Evolutionary conservation across 805 yeast genomes (phyloP).

Genomic region (Cyberlindnera samutprakarnensis): DNA sequence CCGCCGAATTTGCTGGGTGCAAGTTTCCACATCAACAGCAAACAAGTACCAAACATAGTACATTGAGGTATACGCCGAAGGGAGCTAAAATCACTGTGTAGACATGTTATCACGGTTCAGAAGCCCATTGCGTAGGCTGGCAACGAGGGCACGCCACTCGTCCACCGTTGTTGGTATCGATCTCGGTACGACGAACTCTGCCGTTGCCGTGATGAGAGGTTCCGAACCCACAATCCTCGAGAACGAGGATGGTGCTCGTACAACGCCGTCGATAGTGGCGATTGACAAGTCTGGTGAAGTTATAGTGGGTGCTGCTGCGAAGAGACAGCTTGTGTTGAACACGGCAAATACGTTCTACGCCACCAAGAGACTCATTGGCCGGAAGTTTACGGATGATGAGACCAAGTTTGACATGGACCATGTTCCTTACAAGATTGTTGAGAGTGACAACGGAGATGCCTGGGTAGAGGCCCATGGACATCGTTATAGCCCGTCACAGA

Average conservation of each 20-base stretch:
- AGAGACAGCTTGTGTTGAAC: constrained; percentile 69
- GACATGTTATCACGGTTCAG: background rate
- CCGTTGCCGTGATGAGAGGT: constrained; percentile 70
- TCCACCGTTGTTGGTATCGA: constrained; percentile 64
- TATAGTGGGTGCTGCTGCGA: constrained; percentile 64
- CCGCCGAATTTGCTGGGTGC: too few relatives aligned
- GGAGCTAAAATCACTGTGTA: too few relatives aligned
- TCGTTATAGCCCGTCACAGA: constrained; percentile 60
- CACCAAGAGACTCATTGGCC: constrained; percentile 74
- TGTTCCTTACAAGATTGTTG: constrained; percentile 57
- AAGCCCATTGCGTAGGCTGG: background rate
- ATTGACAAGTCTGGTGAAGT: constrained; percentile 38
- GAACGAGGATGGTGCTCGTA: constrained; percentile 71
- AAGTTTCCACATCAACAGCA: too few relatives aligned
- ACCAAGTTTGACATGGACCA: constrained; percentile 58
- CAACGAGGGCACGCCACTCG: background rate
- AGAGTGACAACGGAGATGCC: constrained; percentile 59
- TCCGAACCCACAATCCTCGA: constrained; percentile 59
- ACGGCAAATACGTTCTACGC: constrained; percentile 76
- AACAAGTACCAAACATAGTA: too few relatives aligned
- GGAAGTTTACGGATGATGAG: constrained; percentile 60
- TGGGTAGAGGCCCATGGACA: constrained; percentile 41
- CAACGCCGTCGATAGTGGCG: constrained; percentile 77
- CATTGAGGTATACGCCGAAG: too few relatives aligned
- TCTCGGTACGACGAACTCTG: constrained; percentile 81